Evolutionary conservation across 1,284 basidiomycete genomes (phyloP).

Genomic region (Cryptococcus depauperatus): DNA sequence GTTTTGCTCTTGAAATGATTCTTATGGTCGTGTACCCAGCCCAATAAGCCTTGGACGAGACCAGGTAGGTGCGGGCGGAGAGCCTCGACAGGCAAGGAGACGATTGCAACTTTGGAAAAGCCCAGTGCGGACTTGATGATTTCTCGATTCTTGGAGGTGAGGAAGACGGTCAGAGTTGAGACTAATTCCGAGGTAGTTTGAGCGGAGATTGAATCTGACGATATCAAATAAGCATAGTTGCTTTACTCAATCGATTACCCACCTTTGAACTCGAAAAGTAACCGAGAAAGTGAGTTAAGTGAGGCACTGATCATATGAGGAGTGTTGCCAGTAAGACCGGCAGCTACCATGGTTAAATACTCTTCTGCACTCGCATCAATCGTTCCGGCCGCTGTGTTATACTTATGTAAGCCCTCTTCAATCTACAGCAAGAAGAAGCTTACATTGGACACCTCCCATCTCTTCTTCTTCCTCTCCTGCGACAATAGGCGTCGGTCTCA

Average conservation of each 20-base stretch:
- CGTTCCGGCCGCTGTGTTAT: conserved; percentile 25
- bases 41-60: conserved; percentile 76
- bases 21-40: conserved; percentile 94
- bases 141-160: conserved; percentile 88
- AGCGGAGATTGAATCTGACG: conserved; percentile 59
- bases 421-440: conserved; percentile 11
- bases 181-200: conserved; percentile 81
- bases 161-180: conserved; percentile 78
- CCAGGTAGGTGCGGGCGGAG: conserved; percentile 66
- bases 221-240: background rate
- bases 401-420: conserved; percentile 1
- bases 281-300: conserved; percentile 83
- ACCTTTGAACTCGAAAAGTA: conserved; percentile 97
- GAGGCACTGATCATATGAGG: conserved; percentile 99
- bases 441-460: conserved; percentile 52
- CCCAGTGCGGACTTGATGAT: conserved; percentile 95
- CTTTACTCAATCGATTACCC: no score
- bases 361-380: conserved; percentile 79
- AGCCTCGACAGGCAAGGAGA: conserved; percentile 65
- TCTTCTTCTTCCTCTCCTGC: conserved; percentile 64
- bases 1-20: conserved; percentile 98
- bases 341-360: conserved; percentile 94
- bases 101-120: conserved; percentile 87
- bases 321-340: conserved; percentile 83
- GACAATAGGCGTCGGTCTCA: no score